Evolutionary conservation across 176 grass and related monocot species (phyloP), one percentile per base, ranked within the genome.

Genomic region (Poa pratensis): DNA sequence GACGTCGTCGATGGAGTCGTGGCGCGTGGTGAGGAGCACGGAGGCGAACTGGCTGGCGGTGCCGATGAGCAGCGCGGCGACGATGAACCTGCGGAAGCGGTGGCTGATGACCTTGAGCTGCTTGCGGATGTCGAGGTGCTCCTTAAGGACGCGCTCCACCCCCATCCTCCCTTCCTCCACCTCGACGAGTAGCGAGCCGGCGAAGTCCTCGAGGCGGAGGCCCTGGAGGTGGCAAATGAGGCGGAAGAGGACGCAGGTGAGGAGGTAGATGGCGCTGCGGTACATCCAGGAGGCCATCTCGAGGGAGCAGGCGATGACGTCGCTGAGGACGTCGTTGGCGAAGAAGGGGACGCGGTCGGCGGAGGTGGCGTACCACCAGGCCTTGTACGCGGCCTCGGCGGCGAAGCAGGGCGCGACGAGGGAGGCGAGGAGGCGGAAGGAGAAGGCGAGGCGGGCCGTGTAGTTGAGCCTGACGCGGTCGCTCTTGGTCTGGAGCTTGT

Each of bases 81-180:
- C 80, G 77, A 98, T 95, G 94, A 98, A 98, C 53, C 73, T 75
- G 11, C 96, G 86, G 81, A 98, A 95, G 0, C 96, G 85, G 59
- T 98, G 93, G 90, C 93, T 98, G 48, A 95, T 90, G 53, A 98
- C 58, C 84, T 93, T 93, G 79, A 98, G 92, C 87, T 98, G 95
- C 93, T 81, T 89, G 66, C 95, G 88, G 50, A 98, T 93, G 57
- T 94, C 93, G 87, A 98, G 85, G 80, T 98, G 96, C 87, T 95
- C 96, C 55, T 77, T 32, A 26, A 98, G 92, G 26, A 98, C 91
- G 27, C 14, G 23, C 13, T 92, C 88, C 26, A 92, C 86, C 2
- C 82, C 87, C 7, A 63, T 66, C 23, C 89, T 72, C 0, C 90
- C 96, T 4, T 88, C 78, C 60, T 94, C 90, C 11, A 95, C 91